A percentile compares a stretch with the other conserved stretches of the same genome.
These are phyloP conservation scores for Naegleria gruberi DNA, from an alignment of 208 protist species.

Conservation along the genomic window DNA sequence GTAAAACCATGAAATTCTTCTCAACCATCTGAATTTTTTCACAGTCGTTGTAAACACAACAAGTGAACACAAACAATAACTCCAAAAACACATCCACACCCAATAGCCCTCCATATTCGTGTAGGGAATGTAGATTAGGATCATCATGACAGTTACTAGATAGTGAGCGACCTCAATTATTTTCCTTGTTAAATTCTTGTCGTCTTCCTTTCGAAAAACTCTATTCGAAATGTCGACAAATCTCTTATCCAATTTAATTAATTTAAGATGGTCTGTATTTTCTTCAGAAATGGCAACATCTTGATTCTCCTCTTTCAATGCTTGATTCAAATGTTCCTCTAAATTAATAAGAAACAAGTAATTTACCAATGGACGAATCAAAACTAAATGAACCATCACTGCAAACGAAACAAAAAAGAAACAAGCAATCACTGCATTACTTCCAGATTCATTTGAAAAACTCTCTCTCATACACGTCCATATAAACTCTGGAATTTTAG, in stretches of 20 bases:
- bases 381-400: background rate
- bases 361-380: background rate
- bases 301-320: background rate
- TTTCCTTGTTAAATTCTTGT: background rate
- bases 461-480: background rate
- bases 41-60: background rate
- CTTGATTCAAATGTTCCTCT: background rate
- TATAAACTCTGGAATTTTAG: too few species aligned
- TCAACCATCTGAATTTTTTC: background rate
- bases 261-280: background rate
- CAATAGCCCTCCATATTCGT: background rate
- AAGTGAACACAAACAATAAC: background rate
- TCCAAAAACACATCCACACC: background rate
- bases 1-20: background rate
- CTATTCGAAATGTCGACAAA: background rate
- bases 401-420: too few species aligned
- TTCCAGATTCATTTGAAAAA: background rate
- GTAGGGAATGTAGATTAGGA: background rate
- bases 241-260: background rate
- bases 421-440: background rate
- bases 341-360: background rate
- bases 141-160: background rate
- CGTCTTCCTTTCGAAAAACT: background rate
- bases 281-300: background rate
- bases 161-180: background rate